Percentiles rank a stretch among this genome's conserved stretches.
Evolutionary conservation across 1,139 yeast species (phyloP).

Genomic region (Geotrichum carabidarum): DNA sequence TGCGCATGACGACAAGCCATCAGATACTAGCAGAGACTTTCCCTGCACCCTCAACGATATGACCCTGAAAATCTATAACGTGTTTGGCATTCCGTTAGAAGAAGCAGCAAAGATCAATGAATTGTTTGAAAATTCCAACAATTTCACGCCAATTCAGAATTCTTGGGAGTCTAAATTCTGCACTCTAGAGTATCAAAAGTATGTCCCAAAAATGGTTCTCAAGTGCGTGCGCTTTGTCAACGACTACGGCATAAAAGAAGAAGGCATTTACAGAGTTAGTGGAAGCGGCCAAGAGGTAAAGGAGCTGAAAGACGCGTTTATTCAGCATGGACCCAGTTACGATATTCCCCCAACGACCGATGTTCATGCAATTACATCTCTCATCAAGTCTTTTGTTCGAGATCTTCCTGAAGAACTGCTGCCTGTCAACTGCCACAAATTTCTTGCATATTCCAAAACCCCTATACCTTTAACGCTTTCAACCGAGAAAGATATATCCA

Average conservation of each 20-base stretch:
- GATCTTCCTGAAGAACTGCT: slow-evolving; percentile 74
- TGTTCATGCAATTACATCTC: slow-evolving; percentile 77
- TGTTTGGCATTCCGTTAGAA: slow-evolving; percentile 30
- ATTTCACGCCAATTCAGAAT: slow-evolving; percentile 3
- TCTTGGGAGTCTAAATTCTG: slow-evolving; percentile 19
- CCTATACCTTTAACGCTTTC: slow-evolving; percentile 6
- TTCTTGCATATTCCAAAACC: slow-evolving; percentile 18
- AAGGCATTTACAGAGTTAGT: slow-evolving; percentile 77
- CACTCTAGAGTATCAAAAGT: slow-evolving; percentile 22
- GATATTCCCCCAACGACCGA: slow-evolving; percentile 61
- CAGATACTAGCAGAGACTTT: not conserved
- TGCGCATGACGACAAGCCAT: not conserved
- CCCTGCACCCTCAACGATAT: not conserved
- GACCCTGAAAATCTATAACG: slow-evolving; percentile 21
- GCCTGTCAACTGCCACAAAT: slow-evolving; percentile 20
- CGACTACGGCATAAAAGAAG: slow-evolving; percentile 59
- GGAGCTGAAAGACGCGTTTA: slow-evolving; percentile 56
- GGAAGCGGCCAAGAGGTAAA: slow-evolving; percentile 68
- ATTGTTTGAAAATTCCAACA: not conserved
- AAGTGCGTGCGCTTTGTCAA: slow-evolving; percentile 27
- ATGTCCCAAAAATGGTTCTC: slow-evolving; percentile 28
- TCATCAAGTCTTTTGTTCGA: slow-evolving; percentile 69
- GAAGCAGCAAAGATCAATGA: slow-evolving; percentile 25
- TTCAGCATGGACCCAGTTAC: slow-evolving; percentile 57
- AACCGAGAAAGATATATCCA: not conserved